Conservation (phyloP, 495 filamentous ascomycete genomes). For the Pyronema domesticum region DNA sequence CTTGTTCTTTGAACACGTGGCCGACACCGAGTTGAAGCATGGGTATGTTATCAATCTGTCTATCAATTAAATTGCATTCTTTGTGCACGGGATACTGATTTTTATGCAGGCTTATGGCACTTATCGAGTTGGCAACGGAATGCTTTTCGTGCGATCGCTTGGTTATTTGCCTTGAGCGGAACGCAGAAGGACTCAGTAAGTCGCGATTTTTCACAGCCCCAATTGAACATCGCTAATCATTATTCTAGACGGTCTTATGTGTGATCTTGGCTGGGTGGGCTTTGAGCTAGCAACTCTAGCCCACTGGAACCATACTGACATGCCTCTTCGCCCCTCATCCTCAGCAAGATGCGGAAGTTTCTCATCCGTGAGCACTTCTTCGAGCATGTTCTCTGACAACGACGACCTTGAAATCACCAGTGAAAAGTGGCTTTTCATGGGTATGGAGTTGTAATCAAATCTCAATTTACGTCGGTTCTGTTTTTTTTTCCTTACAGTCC, state of each 20-base stretch:
- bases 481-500: too few species aligned
- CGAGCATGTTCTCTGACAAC: slow-evolving; percentile 21
- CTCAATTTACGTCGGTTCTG: too few species aligned
- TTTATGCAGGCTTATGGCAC: slow-evolving; percentile 53
- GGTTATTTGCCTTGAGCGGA: slow-evolving; percentile 63
- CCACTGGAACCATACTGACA: slow-evolving; percentile 38
- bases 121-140: slow-evolving; percentile 69
- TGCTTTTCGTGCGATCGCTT: slow-evolving; percentile 57
- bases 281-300: slow-evolving; percentile 66
- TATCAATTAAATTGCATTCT: neutral
- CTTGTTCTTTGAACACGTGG: slow-evolving; percentile 64
- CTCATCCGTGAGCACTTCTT: slow-evolving; percentile 21
- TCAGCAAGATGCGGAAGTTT: slow-evolving; percentile 18
- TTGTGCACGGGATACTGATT: slow-evolving; percentile 8
- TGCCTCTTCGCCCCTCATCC: neutral
- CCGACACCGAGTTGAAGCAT: slow-evolving; percentile 63
- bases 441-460: slow-evolving; percentile 47
- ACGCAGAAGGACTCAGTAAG: slow-evolving; percentile 30
- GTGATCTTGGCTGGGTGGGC: slow-evolving; percentile 80
- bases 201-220: slow-evolving; percentile 1
- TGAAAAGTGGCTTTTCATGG: slow-evolving; percentile 64
- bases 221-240: slow-evolving; percentile 6
- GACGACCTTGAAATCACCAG: slow-evolving; percentile 36
- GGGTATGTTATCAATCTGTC: slow-evolving; percentile 43
- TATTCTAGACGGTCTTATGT: slow-evolving; percentile 38